Base-by-base conservation (phyloP, 2,329 filamentous ascomycete genomes). In the Diaporthe citri region DNA sequence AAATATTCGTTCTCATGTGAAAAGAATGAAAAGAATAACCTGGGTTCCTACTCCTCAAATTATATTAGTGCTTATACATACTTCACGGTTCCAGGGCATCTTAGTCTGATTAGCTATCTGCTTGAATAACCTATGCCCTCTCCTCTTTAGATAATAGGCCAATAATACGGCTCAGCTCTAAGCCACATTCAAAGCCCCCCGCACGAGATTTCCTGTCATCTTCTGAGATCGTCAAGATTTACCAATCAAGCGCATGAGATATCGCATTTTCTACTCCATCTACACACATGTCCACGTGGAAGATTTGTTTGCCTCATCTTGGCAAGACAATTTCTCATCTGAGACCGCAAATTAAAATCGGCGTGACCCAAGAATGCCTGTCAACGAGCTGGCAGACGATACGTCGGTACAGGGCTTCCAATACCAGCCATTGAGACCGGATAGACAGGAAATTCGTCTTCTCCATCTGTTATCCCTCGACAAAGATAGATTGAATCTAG, bases 401-500 rank as follows among this genome's bases (percentile, higher is more conserved):
- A 28, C 12, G n/a, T 13, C 3, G n/a, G 51, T 12, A 7, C 22
- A 46, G 39, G 10, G 39, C 36, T 48, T 25, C n/a, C 62, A 22
- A 31, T 66, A 66, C 39, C 36, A 17, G n/a, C 22, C 36, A 25
- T 31, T 66, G 25, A 51, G 20, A 66, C 41, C 41, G 15, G 62
- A 66, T 6, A 51, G 36, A 41, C 39, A 25, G 31, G 62, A 66
- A 31, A 66, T 66, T n/a, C 62, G 62, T 34, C 62, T 66, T 12
- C 34, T 66, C 17, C 62, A 66, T 28, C 20, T 66, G 17, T 25
- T 46, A 13, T n/a, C 25, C 22, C 48, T 48, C 5, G 43, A n/a
- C 1, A 31, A 7, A 7, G 4, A 46, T 31, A 22, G 7, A 48
- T 51, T 28, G n/a, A 48, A 22, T 22, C 4, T 6, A 20, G 41